Conservation (phyloP, 176 grass and related monocot species). For the Stipa capillata region DNA sequence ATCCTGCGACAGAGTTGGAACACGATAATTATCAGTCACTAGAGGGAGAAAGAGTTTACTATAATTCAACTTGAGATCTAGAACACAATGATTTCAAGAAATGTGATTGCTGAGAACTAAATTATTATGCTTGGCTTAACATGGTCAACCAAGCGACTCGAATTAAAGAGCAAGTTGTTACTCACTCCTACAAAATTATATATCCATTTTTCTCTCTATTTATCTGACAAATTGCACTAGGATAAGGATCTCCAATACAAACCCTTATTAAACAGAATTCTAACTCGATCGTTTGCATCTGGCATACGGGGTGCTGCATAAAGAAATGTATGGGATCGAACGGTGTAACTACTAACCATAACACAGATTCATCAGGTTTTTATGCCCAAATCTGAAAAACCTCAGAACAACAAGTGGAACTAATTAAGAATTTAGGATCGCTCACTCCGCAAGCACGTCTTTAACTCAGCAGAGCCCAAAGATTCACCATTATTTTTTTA, state of each 20-base stretch:
- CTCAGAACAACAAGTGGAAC: too few relatives aligned
- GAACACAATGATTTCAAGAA: not conserved
- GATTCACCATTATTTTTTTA: too few relatives aligned
- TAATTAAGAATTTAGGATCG: not conserved
- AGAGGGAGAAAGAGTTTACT: not conserved
- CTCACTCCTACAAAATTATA: not conserved
- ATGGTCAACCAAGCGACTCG: not conserved
- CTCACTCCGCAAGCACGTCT: not conserved
- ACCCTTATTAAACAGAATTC: not conserved
- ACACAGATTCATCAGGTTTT: not conserved
- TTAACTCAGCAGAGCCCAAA: too few relatives aligned
- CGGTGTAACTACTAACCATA: too few relatives aligned
- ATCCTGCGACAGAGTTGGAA: not conserved
- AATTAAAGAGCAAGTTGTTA: not conserved
- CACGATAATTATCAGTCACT: not conserved
- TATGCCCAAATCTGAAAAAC: not conserved
- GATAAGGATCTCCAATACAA: constrained; percentile 6
- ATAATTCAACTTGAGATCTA: constrained; percentile 2
- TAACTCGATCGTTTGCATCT: constrained; percentile 12
- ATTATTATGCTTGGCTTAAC: not conserved
- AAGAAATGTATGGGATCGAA: not conserved
- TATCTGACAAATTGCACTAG: constrained; percentile 15
- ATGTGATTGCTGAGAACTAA: not conserved
- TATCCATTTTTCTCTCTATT: not conserved
- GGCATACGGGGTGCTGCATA: not conserved